Evolutionary conservation across 176 grass and related monocot genomes (phyloP).

Genomic region (Zizania latifolia): DNA sequence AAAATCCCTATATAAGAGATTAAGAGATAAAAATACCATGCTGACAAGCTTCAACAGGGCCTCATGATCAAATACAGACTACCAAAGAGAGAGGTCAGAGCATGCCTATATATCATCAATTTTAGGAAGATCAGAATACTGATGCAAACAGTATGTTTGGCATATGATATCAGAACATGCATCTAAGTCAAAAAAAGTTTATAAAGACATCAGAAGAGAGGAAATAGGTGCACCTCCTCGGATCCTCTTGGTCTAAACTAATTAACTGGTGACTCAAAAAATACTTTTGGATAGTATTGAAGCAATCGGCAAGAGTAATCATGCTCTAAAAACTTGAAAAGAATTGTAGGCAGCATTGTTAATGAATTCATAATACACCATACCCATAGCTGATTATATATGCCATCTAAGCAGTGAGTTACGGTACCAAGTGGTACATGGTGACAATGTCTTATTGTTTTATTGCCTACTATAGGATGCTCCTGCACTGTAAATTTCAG

Average conservation of each 20-base stretch:
- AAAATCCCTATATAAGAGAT: neutral
- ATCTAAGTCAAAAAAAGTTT: neutral
- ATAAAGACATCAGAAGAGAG: neutral
- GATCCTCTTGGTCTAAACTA: constrained; percentile 7
- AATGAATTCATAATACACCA: neutral
- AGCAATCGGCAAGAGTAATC: neutral
- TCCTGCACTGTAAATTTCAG: neutral
- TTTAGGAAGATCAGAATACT: neutral
- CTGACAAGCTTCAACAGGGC: neutral
- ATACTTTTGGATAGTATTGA: neutral
- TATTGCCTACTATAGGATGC: constrained; percentile 11
- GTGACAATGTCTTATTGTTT: neutral
- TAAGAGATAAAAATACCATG: neutral
- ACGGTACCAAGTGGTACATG: constrained; percentile 20
- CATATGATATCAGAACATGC: neutral
- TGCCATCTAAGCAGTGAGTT: constrained; percentile 4
- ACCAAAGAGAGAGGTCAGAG: neutral
- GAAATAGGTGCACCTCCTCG: neutral
- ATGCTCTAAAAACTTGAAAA: neutral
- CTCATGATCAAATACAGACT: neutral
- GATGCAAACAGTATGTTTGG: neutral
- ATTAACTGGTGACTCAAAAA: neutral
- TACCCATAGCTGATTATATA: neutral
- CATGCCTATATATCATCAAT: neutral
- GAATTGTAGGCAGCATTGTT: neutral